Evolutionary conservation across 805 yeast genomes (phyloP).

Genomic region (Blastobotrys terrestris): DNA sequence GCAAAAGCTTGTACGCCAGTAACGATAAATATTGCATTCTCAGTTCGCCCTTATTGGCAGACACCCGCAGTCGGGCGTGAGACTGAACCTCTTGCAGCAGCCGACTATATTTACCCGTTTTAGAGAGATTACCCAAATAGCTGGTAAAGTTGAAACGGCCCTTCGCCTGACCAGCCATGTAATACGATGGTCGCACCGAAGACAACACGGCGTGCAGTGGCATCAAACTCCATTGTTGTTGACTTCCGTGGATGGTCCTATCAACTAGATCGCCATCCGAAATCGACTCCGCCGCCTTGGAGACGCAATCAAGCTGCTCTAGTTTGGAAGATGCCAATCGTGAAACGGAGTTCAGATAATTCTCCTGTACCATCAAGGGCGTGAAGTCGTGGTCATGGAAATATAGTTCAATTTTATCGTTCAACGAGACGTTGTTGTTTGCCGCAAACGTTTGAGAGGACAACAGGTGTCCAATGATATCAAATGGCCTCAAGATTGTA

Average conservation of each 20-base stretch:
- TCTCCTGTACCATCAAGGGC: constrained; percentile 94
- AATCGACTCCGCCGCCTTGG: constrained; percentile 79
- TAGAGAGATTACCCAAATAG: constrained; percentile 89
- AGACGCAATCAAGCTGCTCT: constrained; percentile 51
- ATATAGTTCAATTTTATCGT: constrained; percentile 80
- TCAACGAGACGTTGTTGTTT: constrained; percentile 48
- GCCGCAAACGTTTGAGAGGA: constrained; percentile 54
- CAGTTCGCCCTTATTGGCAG: constrained; percentile 67
- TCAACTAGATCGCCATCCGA: constrained; percentile 83
- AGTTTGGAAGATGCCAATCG: constrained; percentile 28
- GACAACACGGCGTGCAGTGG: constrained; percentile 89
- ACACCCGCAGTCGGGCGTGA: constrained; percentile 74
- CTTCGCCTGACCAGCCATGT: constrained; percentile 41
- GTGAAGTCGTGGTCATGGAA: constrained; percentile 93
- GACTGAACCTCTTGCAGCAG: constrained; percentile 81
- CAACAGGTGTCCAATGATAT: constrained; percentile 65
- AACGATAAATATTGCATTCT: constrained; percentile 72
- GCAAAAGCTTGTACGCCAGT: constrained; percentile 47
- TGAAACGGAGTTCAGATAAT: constrained; percentile 57
- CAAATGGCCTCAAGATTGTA: constrained; percentile 87
- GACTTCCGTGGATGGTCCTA: constrained; percentile 75
- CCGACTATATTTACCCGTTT: constrained; percentile 69
- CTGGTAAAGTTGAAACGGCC: constrained; percentile 74
- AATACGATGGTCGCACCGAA: constrained; percentile 77
- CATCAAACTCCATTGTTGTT: constrained; percentile 89